These are phyloP conservation scores for Wickerhamiella azymoides DNA, from an alignment of 805 yeast species.

Conservation along the genomic window DNA sequence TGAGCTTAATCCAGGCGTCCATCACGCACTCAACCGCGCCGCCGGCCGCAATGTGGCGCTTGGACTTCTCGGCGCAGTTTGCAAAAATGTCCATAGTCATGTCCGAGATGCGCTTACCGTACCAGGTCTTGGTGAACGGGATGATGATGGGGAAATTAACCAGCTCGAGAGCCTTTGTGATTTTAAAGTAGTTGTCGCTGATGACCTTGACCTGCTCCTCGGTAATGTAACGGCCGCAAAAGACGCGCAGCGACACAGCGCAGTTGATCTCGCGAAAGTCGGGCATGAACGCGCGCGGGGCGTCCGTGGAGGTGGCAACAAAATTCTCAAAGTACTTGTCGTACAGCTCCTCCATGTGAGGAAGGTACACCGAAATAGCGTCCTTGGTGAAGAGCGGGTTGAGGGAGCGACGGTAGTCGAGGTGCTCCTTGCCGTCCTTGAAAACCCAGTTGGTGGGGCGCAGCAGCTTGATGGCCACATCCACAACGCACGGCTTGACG, in stretches of 20 bases:
- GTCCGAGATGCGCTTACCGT: constrained; percentile 87
- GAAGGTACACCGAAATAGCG: constrained; percentile 75
- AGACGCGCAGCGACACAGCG: constrained; percentile 82
- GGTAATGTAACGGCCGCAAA: constrained; percentile 90
- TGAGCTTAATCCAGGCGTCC: constrained; percentile 88
- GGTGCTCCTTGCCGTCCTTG: constrained; percentile 88
- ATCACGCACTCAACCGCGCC: constrained; percentile 76
- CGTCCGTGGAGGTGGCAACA: constrained; percentile 41
- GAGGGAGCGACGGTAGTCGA: constrained; percentile 80
- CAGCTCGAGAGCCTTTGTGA: constrained; percentile 91
- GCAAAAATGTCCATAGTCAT: constrained; percentile 87
- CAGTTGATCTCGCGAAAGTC: constrained; percentile 93
- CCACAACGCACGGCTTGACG: constrained; percentile 96
- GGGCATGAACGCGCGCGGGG: constrained; percentile 70
- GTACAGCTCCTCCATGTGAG: constrained; percentile 71
- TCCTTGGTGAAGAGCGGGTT: constrained; percentile 77
- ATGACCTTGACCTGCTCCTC: constrained; percentile 78
- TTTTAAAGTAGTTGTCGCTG: constrained; percentile 82
- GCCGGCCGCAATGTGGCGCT: constrained; percentile 60
- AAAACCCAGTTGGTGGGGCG: constrained; percentile 98
- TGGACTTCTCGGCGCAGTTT: constrained; percentile 76
- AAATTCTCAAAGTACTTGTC: constrained; percentile 66
- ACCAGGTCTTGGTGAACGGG: constrained; percentile 96
- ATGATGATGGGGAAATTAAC: constrained; percentile 95
- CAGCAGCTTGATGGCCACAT: constrained; percentile 84